These are phyloP conservation scores for Rhodotorula sp. DNA, from an alignment of 1,284 basidiomycete genomes.

Conservation along the genomic window DNA sequence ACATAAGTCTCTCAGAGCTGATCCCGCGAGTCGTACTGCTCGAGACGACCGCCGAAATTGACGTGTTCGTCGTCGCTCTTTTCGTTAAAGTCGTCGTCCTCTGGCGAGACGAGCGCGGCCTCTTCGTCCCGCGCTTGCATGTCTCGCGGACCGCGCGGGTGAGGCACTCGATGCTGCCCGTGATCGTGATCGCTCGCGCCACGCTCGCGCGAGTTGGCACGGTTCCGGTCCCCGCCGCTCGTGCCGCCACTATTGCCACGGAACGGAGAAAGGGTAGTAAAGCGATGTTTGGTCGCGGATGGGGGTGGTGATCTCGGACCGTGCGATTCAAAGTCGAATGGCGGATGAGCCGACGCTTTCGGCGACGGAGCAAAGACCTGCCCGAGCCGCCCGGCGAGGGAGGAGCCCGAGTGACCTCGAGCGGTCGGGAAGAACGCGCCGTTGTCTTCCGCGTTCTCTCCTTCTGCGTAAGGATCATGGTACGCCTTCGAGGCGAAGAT, in stretches of 20 bases:
- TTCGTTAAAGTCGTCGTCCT: background rate
- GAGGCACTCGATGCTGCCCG: constrained; percentile 4
- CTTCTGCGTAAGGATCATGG: constrained; percentile 20
- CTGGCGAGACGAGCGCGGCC: constrained; percentile 18
- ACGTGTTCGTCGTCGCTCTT: constrained; percentile 11
- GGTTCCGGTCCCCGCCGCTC: background rate
- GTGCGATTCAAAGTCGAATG: background rate
- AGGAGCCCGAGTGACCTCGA: background rate
- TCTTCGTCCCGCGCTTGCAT: constrained; percentile 24
- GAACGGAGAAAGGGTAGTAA: constrained; percentile 9
- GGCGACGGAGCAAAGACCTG: background rate
- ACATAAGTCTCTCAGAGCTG: constrained; percentile 2
- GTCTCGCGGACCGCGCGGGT: constrained; percentile 30
- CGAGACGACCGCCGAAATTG: constrained; percentile 3
- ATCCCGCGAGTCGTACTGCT: constrained; percentile 23
- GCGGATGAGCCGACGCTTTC: background rate
- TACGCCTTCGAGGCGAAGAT: constrained; percentile 19
- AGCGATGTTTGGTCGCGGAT: constrained; percentile 9
- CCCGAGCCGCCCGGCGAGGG: background rate
- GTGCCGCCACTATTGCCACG: background rate
- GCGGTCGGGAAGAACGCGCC: background rate
- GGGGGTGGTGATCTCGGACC: background rate
- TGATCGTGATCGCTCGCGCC: background rate
- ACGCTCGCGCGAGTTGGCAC: background rate
- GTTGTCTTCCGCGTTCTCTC: background rate